phyloP scores from a whole-genome alignment of 2,329 filamentous ascomycete genomes.

The Diaporthe sp. region DNA sequence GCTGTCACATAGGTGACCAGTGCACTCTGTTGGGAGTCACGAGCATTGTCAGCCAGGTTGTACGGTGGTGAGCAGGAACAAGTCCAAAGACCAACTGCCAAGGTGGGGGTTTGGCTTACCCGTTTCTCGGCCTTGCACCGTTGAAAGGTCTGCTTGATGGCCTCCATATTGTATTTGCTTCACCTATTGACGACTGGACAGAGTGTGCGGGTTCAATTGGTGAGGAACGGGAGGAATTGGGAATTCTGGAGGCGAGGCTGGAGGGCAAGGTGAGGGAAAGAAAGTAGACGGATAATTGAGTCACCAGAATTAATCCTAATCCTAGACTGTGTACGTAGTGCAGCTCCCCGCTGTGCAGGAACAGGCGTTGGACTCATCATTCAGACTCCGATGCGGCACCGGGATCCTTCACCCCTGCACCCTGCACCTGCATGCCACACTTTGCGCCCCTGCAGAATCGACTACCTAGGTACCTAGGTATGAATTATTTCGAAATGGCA shows the following conservation, averaged over 20 bases:
- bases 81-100: not conserved
- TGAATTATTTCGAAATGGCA: not conserved
- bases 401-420: not conserved
- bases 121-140: constrained; percentile 71
- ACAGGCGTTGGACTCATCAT: not conserved
- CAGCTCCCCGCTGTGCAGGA: not conserved
- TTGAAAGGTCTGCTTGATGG: constrained; percentile 70
- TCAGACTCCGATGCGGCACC: constrained; percentile 17
- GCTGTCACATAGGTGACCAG: constrained; percentile 97
- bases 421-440: not conserved
- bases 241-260: not conserved
- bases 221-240: not conserved
- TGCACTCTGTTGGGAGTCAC: constrained; percentile 71
- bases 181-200: constrained; percentile 35
- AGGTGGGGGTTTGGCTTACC: constrained; percentile 57
- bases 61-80: constrained; percentile 3
- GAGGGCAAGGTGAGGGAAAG: not conserved
- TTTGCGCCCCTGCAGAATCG: not conserved
- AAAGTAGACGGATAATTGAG: constrained; percentile 25
- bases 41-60: constrained; percentile 34
- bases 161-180: constrained; percentile 62
- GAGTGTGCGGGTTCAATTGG: constrained; percentile 10
- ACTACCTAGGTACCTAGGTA: no score
- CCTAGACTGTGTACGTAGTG: not conserved
- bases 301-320: constrained; percentile 40